These are phyloP conservation scores for Dictyostelium intermedium DNA, from an alignment of 78 protist genomes.

Conservation along the genomic window DNA sequence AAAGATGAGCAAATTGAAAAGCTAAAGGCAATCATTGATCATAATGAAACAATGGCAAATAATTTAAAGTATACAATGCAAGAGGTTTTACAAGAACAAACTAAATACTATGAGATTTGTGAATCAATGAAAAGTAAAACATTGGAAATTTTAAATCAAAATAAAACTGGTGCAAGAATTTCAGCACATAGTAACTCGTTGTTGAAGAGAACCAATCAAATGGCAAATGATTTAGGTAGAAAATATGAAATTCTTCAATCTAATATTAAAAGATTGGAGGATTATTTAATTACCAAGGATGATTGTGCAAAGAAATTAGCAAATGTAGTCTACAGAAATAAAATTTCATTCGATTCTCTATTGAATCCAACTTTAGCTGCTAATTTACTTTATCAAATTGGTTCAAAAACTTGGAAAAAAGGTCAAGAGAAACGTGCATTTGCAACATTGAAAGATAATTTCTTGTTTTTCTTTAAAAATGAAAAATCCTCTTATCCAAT, in stretches of 20 bases:
- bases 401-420: constrained; percentile 60
- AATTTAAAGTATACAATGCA: constrained; percentile 29
- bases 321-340: constrained; percentile 51
- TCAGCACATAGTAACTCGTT: constrained; percentile 62
- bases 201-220: constrained; percentile 67
- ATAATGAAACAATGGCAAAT: not conserved
- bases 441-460: constrained; percentile 57
- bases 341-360: constrained; percentile 38
- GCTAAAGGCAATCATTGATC: constrained; percentile 31
- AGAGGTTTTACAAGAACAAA: constrained; percentile 33
- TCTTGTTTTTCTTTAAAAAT: constrained; percentile 58
- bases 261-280: constrained; percentile 59
- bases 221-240: constrained; percentile 55
- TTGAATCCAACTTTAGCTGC: constrained; percentile 74
- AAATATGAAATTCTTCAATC: constrained; percentile 39
- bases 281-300: constrained; percentile 56
- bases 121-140: constrained; percentile 18
- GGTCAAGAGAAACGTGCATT: constrained; percentile 70
- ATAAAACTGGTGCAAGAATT: constrained; percentile 64
- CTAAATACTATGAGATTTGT: not conserved
- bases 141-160: constrained; percentile 45
- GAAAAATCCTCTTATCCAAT: constrained; percentile 51
- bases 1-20: constrained; percentile 25
- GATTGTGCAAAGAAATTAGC: constrained; percentile 75
- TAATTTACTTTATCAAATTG: constrained; percentile 35